Base-by-base conservation (phyloP, 495 filamentous ascomycete genomes). In the Penicillium arizonense region DNA sequence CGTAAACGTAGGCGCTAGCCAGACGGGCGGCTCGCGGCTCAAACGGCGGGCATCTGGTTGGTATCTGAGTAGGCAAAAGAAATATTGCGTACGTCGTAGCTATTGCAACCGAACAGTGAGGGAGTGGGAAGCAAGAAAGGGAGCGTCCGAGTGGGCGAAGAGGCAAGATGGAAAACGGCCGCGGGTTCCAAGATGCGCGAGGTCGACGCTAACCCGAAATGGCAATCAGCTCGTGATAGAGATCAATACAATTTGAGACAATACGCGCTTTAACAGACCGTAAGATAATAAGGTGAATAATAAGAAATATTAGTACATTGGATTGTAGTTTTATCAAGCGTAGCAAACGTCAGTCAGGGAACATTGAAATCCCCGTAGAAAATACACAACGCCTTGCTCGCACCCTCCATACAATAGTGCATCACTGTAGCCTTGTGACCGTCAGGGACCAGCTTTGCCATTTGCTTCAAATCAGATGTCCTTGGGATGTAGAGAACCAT, bases 391-490 rank as follows among this genome's bases (percentile, higher is more conserved):
- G 78, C 81, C 73, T 97, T 98, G 67, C 94, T 96, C 3, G 88
- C 87, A 8, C 90, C 89, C 49, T 88, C 78, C 71, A 94, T 86
- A 67, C 91, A 96, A 65, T 98, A 98, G 71, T 98, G 94, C 42
- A 89, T 81, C 23, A 91, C 86, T 16, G 87, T 81, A 7, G 89
- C 69, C 63, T 81, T 82, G 37, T 71, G 53, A 13, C 68, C 77
- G 9, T 74, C 66, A 43, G 82, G 77, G 2, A 77, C 81, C 46
- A 85, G 68, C 55, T 74, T 74, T 3, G 90, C 90, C 34, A 98
- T 72, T 64, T 98, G 95, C 21, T 85, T 80, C 16, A 97, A 56
- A 70, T 98, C 85, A 41, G 90, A 94, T 2, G 87, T 96, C 40
- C 94, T 78, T 6, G 94, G 94, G n/a, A 98, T 75, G 61, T 87